Percentiles rank a stretch among this genome's conserved stretches.
These are phyloP conservation scores for Fusarium napiforme DNA, from an alignment of 2,329 filamentous ascomycete genomes.

Conservation along the genomic window DNA sequence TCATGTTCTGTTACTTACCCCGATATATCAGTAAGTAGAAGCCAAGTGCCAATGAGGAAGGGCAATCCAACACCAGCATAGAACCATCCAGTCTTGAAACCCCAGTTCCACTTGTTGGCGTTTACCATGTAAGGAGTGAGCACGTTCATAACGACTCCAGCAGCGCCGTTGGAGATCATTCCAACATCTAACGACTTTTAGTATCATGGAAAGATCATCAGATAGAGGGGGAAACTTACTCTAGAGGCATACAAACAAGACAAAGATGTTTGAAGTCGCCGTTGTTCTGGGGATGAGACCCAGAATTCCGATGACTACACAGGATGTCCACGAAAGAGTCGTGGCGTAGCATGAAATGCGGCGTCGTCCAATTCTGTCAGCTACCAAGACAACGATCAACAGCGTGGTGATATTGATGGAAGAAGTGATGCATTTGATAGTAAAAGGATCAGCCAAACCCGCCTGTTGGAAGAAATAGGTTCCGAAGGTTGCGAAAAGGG, in stretches of 20 bases:
- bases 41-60: constrained; percentile 44
- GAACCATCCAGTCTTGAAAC: constrained; percentile 48
- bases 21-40: constrained; percentile 46
- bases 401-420: not conserved
- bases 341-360: not conserved
- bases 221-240: not conserved
- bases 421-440: not conserved
- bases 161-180: constrained; percentile 10
- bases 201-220: accelerated
- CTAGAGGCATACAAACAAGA: constrained; percentile 15
- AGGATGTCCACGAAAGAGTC: not conserved
- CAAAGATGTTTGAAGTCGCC: not conserved
- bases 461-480: not conserved
- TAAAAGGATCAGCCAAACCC: not conserved
- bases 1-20: not conserved
- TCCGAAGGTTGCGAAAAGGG: not conserved
- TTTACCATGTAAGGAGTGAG: constrained; percentile 50
- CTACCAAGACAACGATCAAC: not conserved
- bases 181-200: not conserved
- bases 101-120: constrained; percentile 47
- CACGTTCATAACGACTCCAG: constrained; percentile 41
- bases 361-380: not conserved
- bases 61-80: constrained; percentile 42
- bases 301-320: not conserved
- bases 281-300: not conserved